Conservation (phyloP, 2,329 filamentous ascomycete species). For the Aspergillus costaricaensis region DNA sequence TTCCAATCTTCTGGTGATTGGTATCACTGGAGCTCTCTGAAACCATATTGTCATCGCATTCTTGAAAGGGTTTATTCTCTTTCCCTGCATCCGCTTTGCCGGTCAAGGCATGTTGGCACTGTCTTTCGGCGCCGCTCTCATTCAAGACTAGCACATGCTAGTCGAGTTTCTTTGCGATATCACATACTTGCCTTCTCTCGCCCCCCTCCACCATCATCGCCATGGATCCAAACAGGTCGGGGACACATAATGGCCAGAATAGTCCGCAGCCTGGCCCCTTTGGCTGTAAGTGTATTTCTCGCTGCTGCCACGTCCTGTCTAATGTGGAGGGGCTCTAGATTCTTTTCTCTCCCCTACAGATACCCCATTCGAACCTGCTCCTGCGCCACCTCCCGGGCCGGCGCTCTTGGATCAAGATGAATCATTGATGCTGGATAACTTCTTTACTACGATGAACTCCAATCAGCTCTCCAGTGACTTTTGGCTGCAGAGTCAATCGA, state of each 20-base stretch:
- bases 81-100: conserved; percentile 4
- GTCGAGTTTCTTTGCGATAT: conserved; percentile 11
- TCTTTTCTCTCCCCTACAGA: conserved; percentile 38
- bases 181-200: neutral
- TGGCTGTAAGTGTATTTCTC: conserved; percentile 60
- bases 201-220: conserved; percentile 13
- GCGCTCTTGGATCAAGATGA: conserved; percentile 64
- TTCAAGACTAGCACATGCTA: conserved; percentile 25
- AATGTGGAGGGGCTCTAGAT: conserved; percentile 26
- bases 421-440: conserved; percentile 57
- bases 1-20: no score
- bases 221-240: conserved; percentile 38
- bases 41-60: neutral
- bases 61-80: neutral
- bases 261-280: conserved; percentile 62
- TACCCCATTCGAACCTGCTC: conserved; percentile 51
- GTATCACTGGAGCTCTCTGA: neutral
- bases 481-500: conserved; percentile 35
- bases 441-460: conserved; percentile 46
- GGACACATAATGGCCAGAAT: conserved; percentile 45
- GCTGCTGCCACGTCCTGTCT: conserved; percentile 11
- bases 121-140: conserved; percentile 25
- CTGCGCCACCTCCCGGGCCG: conserved; percentile 64
- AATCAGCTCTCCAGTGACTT: conserved; percentile 42
- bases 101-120: conserved; percentile 33